Evolutionary conservation across 257 asterid genomes (phyloP).

Genomic region (Fraxinus pennsylvanica): DNA sequence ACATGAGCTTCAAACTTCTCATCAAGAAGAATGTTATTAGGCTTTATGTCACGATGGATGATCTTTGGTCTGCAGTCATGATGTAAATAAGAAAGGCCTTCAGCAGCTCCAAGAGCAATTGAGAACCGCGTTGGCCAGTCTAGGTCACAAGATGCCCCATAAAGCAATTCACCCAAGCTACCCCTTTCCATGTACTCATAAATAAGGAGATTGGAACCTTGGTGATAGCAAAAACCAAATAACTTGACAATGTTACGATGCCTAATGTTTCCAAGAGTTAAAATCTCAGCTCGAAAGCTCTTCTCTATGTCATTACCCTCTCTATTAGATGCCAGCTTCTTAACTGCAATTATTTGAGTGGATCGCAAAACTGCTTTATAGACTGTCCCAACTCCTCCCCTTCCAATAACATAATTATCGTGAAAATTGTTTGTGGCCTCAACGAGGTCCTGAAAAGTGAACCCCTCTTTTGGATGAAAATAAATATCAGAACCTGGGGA

Average conservation of each 20-base stretch:
- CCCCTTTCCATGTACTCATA: slow-evolving; percentile 91
- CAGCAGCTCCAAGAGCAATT: slow-evolving; percentile 85
- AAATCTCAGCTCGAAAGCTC: slow-evolving; percentile 80
- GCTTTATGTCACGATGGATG: slow-evolving; percentile 85
- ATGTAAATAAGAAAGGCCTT: slow-evolving; percentile 84
- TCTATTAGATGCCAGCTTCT: slow-evolving; percentile 82
- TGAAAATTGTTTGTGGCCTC: slow-evolving; percentile 83
- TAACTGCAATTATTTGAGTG: slow-evolving; percentile 66
- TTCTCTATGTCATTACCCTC: slow-evolving; percentile 70
- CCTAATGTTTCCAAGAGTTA: slow-evolving; percentile 83
- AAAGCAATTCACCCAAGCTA: slow-evolving; percentile 89
- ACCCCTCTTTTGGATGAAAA: slow-evolving; percentile 88
- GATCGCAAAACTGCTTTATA: slow-evolving; percentile 78
- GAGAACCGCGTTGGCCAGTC: slow-evolving; percentile 80
- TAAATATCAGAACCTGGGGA: slow-evolving; percentile 68
- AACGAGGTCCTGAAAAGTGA: slow-evolving; percentile 82
- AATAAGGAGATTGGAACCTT: slow-evolving; percentile 80
- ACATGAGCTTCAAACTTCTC: slow-evolving; percentile 94
- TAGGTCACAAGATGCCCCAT: slow-evolving; percentile 50
- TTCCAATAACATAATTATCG: slow-evolving; percentile 67
- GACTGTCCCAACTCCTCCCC: slow-evolving; percentile 88
- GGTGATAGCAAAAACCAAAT: slow-evolving; percentile 80
- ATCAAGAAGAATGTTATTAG: slow-evolving; percentile 79
- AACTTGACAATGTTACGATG: slow-evolving; percentile 91
- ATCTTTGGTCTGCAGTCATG: slow-evolving; percentile 91